Base-by-base conservation (phyloP, 2,329 filamentous ascomycete genomes). In the Beauveria pseudobassiana region DNA sequence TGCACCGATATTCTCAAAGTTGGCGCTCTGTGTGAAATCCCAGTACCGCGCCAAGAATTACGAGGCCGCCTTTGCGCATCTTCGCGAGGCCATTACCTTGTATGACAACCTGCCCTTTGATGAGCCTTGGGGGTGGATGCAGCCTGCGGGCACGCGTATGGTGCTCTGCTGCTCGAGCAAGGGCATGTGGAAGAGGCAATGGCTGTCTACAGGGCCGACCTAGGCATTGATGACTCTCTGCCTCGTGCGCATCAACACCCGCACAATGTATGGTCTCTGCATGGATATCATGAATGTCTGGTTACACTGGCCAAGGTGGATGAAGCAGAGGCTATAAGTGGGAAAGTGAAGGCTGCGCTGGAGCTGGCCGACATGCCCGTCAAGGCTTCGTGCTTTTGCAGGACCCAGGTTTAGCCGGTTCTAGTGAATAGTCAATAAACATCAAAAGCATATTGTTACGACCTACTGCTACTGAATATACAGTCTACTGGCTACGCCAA, bases 111-210 rank as follows among this genome's bases (percentile, higher is more conserved):
- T 91, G 30, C 84, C 84, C 0, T 91, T 89, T 64, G 86, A 87
- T 54, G 89, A 92, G 69, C 89, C 89, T 0, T 91, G 88, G 88
- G 87, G 86, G 0, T 91, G 88, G 88, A 90, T 91, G 87, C 86
- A 89, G 69, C 88, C 88, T 0, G 82, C 84, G 0, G 87, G 3
- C 88, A 91, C 70, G 88, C 88, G 0, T 87, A 87, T 56, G 88
- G 85, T 1, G 88, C 88, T 0, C 75, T 92, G 3, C 70, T 90
- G 34, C 76, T 90, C 14, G 88, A 91, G 68, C 87, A 88, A 67
- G 84, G 81, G 0, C 75, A 75, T n/a, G 74, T 82, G 0, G 77
- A 81, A 26, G 76, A 87, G 54, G 86, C 87, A 0, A 73, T 78
- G 2, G 76, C 69, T 1, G 79, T 85, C 1, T 90, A 89, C 65